Conservation (phyloP, 2,329 filamentous ascomycete species). For the Colletotrichum simmondsii region DNA sequence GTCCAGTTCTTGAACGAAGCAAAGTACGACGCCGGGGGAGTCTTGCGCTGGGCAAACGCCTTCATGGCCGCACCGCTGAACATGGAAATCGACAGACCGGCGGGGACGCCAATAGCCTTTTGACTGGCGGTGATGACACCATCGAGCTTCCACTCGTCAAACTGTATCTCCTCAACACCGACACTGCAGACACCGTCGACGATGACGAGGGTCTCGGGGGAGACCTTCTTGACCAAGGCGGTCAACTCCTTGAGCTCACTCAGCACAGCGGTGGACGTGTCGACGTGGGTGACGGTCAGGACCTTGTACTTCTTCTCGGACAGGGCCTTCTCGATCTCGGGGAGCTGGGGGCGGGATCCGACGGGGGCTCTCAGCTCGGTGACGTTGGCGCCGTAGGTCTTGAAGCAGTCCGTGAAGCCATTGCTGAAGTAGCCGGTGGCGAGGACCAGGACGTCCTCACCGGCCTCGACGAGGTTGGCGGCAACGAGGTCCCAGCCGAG, state of each 20-base stretch:
- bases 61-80: slow-evolving; percentile 90
- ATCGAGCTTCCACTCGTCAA: slow-evolving; percentile 95
- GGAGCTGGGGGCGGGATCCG: slow-evolving; percentile 85
- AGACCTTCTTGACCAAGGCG: slow-evolving; percentile 85
- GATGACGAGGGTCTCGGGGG: slow-evolving; percentile 89
- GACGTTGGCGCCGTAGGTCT: slow-evolving; percentile 89
- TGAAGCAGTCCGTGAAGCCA: slow-evolving; percentile 91
- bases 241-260: slow-evolving; percentile 89
- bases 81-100: slow-evolving; percentile 94
- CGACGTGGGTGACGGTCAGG: slow-evolving; percentile 94
- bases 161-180: slow-evolving; percentile 93
- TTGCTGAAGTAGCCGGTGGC: slow-evolving; percentile 98
- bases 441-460: slow-evolving; percentile 90
- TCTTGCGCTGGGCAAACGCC: slow-evolving; percentile 82
- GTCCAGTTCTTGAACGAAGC: slow-evolving; percentile 98
- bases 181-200: slow-evolving; percentile 98
- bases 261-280: slow-evolving; percentile 95
- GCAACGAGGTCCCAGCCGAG: slow-evolving; percentile 96
- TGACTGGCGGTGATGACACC: slow-evolving; percentile 94
- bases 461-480: slow-evolving; percentile 90
- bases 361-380: slow-evolving; percentile 92
- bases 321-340: slow-evolving; percentile 88
- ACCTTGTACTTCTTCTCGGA: slow-evolving; percentile 94
- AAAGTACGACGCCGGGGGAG: slow-evolving; percentile 88
- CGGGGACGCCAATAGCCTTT: slow-evolving; percentile 96